Evolutionary conservation across 192 early-diverging fungal species (phyloP), one percentile per base, ranked within the genome.

Genomic region (Coemansia sp.): DNA sequence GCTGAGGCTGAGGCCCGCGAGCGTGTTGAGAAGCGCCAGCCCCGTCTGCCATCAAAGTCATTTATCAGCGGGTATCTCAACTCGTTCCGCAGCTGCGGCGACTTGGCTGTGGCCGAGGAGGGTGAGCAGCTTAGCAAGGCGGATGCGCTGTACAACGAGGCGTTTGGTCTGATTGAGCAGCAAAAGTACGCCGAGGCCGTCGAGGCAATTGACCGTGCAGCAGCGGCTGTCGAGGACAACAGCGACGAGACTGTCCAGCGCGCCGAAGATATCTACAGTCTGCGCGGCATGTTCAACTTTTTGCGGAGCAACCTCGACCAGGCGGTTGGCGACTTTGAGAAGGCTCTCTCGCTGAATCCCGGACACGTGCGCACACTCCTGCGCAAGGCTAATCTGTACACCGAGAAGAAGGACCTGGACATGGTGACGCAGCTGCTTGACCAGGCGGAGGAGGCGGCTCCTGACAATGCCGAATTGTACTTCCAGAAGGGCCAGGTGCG

Each of bases 61-160:
- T 98, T 96, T 69, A 90, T 96, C 66, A 81, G 81, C 27, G 92
- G 92, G 4, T 99, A 95, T 71, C 83, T 99, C 66, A 95, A 98
- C 65, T 93, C 95, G 12, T 98, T 96, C 82, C 77, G 86, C 22
- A 73, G 72, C 61, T 52, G 37, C 44, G 69, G 69, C 38, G 70
- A 62, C 42, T 55, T 53, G 42, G 73, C 70, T 3, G 55, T 24
- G 0, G 62, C 67, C 1, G 55, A 42, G 4, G 80, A 62, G 0
- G 74, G 58, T 19, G 55, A 53, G 40, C 24, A 62, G 27, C 50
- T 73, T 42, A 42, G 55, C 17, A 63, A 78, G 45, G 83, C 67
- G 3, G 77, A 71, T 48, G 37, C 67, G 45, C 55, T 69, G 33
- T 89, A 82, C 64, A 69, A 82, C 51, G 63, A 78, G 25, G 86